Evolutionary conservation across 140 eudicot genomes (phyloP).

Genomic region (Eryngium alpinum): DNA sequence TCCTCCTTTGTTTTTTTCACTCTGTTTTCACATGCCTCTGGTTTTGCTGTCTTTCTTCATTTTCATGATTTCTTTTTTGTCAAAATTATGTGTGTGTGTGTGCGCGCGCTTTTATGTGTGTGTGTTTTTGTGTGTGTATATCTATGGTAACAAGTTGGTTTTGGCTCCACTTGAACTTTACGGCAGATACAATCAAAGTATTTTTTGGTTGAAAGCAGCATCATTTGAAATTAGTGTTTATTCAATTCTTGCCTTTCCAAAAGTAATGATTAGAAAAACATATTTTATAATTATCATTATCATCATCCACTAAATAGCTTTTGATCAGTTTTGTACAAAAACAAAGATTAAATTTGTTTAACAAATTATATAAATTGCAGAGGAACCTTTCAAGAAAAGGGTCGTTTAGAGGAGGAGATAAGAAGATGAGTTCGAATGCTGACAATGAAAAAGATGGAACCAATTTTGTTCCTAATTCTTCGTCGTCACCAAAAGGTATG

Average conservation of each 20-base stretch:
- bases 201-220: neutral
- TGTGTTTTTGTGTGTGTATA: no score
- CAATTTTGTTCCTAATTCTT: constrained; percentile 10
- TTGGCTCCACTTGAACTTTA: constrained; percentile 16
- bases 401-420: constrained; percentile 28
- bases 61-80: no score
- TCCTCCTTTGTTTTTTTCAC: no score
- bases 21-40: no score
- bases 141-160: constrained; percentile 8
- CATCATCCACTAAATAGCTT: no score
- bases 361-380: no score
- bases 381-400: constrained; percentile 60
- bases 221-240: neutral
- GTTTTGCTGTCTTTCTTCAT: no score
- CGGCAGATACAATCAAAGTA: constrained; percentile 25
- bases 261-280: neutral
- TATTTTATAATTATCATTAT: neutral
- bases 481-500: constrained; percentile 58
- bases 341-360: no score
- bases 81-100: no score
- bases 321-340: no score
- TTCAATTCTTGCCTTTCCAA: constrained; percentile 8
- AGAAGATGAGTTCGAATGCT: constrained; percentile 33
- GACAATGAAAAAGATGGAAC: constrained; percentile 28
- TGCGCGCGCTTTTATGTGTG: no score